phyloP scores from a whole-genome alignment of 2,329 filamentous ascomycete species.

The Magnaporthiopsis poae region DNA sequence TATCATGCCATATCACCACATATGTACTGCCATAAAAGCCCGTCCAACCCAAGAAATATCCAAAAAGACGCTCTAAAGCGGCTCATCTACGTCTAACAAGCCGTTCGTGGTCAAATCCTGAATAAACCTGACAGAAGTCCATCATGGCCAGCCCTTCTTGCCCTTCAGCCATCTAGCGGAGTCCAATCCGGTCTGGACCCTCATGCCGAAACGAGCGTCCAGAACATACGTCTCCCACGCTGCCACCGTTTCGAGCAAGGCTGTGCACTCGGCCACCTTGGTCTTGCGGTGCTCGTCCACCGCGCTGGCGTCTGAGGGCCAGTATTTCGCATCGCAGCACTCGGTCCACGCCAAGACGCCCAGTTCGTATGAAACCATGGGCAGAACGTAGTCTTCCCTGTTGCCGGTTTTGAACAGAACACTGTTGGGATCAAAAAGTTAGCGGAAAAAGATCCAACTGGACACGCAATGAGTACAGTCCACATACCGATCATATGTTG shows the following conservation, averaged over 20 bases:
- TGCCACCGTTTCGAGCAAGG: slow-evolving; percentile 56
- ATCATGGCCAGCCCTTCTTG: slow-evolving; percentile 27
- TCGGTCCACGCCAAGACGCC: slow-evolving; percentile 73
- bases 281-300: slow-evolving; percentile 29
- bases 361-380: slow-evolving; percentile 77
- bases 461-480: background rate
- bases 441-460: background rate
- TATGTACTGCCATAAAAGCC: background rate
- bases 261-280: slow-evolving; percentile 51
- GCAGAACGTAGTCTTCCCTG: slow-evolving; percentile 61
- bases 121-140: background rate
- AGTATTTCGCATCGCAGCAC: slow-evolving; percentile 30
- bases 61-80: background rate
- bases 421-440: slow-evolving; percentile 22
- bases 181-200: slow-evolving; percentile 58
- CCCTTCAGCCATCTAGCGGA: slow-evolving; percentile 48
- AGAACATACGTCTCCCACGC: slow-evolving; percentile 64
- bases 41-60: background rate
- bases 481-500: slow-evolving; percentile 53
- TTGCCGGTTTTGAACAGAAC: slow-evolving; percentile 46
- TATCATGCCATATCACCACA: background rate
- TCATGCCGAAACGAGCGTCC: slow-evolving; percentile 65
- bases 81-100: background rate
- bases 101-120: background rate
- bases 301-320: slow-evolving; percentile 16